Base-by-base conservation (phyloP, 2,329 filamentous ascomycete species). In the Neopestalotiopsis clavispora region DNA sequence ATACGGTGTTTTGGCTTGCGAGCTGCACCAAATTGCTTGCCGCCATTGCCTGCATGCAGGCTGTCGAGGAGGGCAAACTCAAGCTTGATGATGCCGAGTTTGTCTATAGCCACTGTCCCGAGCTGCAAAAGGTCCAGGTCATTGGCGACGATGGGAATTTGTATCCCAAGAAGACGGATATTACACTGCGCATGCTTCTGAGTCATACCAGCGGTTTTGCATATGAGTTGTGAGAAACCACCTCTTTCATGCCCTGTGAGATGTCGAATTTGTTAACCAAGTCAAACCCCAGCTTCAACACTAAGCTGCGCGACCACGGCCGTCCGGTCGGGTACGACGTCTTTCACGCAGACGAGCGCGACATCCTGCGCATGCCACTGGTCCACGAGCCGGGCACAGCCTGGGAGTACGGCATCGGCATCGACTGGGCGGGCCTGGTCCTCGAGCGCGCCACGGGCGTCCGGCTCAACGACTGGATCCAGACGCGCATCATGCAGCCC, bases 321-420 rank as follows among this genome's bases (percentile, higher is more conserved):
- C 78, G 81, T 13, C 88, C 88, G 0, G 77, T 80, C 0, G 87
- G 88, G 0, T 74, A 84, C 4, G 87, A 91, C 67, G 89, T 91
- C 74, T 88, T 91, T 72, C 84, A 84, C 0, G 86, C 86, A 0
- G 80, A 86, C 5, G 74, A 84, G 17, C 80, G 82, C 40, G 89
- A 88, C 30, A 80, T 91, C 58, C 45, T 52, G 6, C 73, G 84
- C 45, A 75, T 79, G 68, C 87, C 90, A 0, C 77, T 93, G 17
- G 76, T 91, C 1, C 89, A 90, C 71, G 89, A 92, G 71, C 90
- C 91, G 0, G 90, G 90, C 0, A 83, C 85, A 30, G 81, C 80
- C 3, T 92, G 88, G 87, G 83, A 88, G 68, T 92, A 92, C 28
- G 86, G 86, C 0, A 84, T 87, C 6, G 77, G 77, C 12, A 79